A percentile compares a stretch with the other conserved stretches of the same genome.
phyloP scores from a whole-genome alignment of 2,329 filamentous ascomycete genomes.

The Exophiala calicioides region DNA sequence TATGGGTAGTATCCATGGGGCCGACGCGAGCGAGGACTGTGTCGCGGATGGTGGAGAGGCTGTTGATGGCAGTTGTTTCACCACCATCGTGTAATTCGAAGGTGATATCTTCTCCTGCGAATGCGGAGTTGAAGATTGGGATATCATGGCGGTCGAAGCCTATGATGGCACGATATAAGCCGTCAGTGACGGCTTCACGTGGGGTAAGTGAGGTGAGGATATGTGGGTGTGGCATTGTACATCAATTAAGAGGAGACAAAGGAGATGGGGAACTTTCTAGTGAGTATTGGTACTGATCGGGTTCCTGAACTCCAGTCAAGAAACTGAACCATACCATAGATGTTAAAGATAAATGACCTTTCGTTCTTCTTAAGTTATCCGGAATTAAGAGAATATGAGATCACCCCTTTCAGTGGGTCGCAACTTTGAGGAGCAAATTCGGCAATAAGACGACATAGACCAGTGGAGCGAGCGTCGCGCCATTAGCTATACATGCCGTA shows the following conservation, averaged over 20 bases:
- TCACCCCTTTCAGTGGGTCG: too few relatives aligned
- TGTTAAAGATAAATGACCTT: too few relatives aligned
- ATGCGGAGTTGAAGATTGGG: conserved; percentile 31
- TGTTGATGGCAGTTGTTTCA: conserved; percentile 3
- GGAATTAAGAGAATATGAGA: too few relatives aligned
- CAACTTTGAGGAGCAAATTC: too few relatives aligned
- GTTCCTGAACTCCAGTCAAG: too few relatives aligned
- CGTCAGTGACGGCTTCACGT: conserved; percentile 33
- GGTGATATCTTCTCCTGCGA: conserved; percentile 17
- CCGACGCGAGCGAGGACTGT: conserved; percentile 24
- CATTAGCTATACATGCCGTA: too few relatives aligned
- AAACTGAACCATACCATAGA: too few relatives aligned
- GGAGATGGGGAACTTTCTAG: background rate
- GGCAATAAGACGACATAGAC: too few relatives aligned
- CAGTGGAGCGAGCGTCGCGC: too few relatives aligned
- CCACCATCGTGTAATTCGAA: conserved; percentile 11
- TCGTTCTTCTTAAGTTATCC: too few relatives aligned
- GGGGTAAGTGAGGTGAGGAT: conserved; percentile 22
- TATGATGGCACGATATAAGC: conserved; percentile 31
- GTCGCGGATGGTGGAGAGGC: conserved; percentile 19
- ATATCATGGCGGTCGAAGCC: conserved; percentile 30
- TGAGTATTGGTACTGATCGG: background rate
- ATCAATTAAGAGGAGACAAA: background rate
- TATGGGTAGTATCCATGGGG: conserved; percentile 37
- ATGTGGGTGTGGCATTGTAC: conserved; percentile 3